Percentiles rank a stretch among this genome's conserved stretches.
phyloP scores from a whole-genome alignment of 78 protist species.

The Tieghemostelium lacteum region DNA sequence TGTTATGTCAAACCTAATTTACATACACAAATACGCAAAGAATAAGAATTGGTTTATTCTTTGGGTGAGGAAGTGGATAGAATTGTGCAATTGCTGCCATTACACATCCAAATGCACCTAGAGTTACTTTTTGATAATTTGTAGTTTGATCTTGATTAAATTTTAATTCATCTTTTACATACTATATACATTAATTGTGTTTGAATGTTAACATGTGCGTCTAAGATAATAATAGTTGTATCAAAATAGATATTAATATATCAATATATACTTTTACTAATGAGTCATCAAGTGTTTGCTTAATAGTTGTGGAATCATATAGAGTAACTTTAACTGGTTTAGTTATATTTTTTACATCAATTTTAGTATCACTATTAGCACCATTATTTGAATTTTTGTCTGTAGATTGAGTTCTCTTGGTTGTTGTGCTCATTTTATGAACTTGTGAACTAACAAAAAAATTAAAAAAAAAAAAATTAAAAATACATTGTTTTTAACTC shows the following conservation, averaged over 20 bases:
- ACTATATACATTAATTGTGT: neutral
- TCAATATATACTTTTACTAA: constrained; percentile 38
- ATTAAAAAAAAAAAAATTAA: no score
- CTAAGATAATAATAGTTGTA: neutral
- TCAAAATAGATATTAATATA: neutral
- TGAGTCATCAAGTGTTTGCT: constrained; percentile 70
- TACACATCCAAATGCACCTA: constrained; percentile 61
- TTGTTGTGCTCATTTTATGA: no score
- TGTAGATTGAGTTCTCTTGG: no score
- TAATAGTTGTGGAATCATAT: constrained; percentile 23
- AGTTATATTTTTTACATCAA: neutral
- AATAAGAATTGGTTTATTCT: constrained; percentile 71
- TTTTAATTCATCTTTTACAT: constrained; percentile 6
- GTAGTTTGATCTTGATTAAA: constrained; percentile 44
- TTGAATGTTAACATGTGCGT: neutral
- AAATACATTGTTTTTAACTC: no score
- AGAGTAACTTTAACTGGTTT: constrained; percentile 42
- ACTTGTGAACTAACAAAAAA: no score
- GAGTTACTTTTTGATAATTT: constrained; percentile 34
- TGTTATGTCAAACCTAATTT: neutral
- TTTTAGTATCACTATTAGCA: no score
- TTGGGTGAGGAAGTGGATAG: constrained; percentile 74
- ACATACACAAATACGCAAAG: constrained; percentile 64
- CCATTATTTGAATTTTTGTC: no score
- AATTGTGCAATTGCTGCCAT: constrained; percentile 55